These are phyloP conservation scores for Giardia muris DNA, from an alignment of 208 protist species.

Conservation along the genomic window DNA sequence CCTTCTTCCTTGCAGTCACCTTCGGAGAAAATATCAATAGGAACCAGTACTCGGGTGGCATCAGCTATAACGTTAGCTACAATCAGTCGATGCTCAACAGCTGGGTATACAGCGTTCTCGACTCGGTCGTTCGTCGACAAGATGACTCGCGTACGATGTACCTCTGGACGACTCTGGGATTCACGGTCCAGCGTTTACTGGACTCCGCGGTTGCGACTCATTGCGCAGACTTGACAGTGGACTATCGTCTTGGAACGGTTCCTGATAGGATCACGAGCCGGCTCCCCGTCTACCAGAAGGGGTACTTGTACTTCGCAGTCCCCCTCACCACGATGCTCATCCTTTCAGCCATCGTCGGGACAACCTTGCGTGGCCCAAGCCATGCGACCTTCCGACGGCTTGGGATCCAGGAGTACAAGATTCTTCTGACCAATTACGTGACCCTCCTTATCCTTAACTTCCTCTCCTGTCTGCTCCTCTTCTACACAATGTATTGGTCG, in stretches of 20 bases:
- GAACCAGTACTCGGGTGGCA: background rate
- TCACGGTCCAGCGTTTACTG: background rate
- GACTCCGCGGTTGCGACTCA: background rate
- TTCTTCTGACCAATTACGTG: background rate
- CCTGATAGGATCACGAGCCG: background rate
- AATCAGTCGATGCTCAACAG: background rate
- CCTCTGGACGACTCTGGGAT: background rate
- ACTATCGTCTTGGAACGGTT: background rate
- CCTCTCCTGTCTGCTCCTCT: background rate
- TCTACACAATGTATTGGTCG: background rate
- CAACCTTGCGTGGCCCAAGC: background rate
- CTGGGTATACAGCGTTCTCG: background rate
- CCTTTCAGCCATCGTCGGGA: background rate
- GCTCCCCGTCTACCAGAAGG: background rate
- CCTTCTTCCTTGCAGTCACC: background rate
- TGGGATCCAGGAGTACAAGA: background rate
- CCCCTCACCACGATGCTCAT: background rate
- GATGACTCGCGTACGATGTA: background rate
- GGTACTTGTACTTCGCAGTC: background rate
- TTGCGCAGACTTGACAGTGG: background rate
- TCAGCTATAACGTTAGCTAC: background rate
- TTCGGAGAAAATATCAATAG: background rate
- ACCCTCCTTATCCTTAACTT: background rate
- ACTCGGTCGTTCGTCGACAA: background rate
- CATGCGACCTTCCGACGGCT: background rate